Evolutionary conservation across 306 rosid genomes (phyloP).

Genomic region (Cucurbita pepo): DNA sequence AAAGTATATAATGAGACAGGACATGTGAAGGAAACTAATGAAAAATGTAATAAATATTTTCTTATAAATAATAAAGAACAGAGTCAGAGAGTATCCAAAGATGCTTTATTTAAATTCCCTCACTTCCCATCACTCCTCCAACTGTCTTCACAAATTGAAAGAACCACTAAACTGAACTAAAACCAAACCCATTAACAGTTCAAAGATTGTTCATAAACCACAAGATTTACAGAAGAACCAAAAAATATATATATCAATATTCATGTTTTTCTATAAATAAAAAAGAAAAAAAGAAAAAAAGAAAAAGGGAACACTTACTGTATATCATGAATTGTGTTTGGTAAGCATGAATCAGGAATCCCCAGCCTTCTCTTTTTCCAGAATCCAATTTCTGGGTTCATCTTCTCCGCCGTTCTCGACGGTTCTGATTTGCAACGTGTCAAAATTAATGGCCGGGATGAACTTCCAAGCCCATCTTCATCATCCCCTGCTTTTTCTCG

Average conservation of each 20-base stretch:
- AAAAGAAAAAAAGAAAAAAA: neutral
- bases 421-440: slow-evolving; percentile 85
- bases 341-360: slow-evolving; percentile 21
- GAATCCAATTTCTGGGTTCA: slow-evolving; percentile 32
- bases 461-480: neutral
- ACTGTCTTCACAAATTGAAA: too few species aligned
- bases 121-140: neutral
- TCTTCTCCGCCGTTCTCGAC: slow-evolving; percentile 45
- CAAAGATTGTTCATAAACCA: neutral
- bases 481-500: slow-evolving; percentile 5
- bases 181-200: too few species aligned
- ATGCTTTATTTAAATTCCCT: neutral
- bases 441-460: slow-evolving; percentile 28
- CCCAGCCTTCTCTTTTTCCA: slow-evolving; percentile 39
- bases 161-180: too few species aligned
- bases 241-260: neutral
- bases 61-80: too few species aligned
- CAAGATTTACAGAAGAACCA: neutral
- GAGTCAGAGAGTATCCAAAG: slow-evolving; percentile 12
- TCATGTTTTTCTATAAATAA: neutral
- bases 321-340: slow-evolving; percentile 32
- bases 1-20: neutral
- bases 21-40: slow-evolving; percentile 4
- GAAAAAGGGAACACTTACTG: neutral
- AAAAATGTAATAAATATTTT: neutral